Percentiles rank a stretch among this genome's conserved stretches.
phyloP scores from a whole-genome alignment of 352 stramenopile species.

The Phytophthora multivora region DNA sequence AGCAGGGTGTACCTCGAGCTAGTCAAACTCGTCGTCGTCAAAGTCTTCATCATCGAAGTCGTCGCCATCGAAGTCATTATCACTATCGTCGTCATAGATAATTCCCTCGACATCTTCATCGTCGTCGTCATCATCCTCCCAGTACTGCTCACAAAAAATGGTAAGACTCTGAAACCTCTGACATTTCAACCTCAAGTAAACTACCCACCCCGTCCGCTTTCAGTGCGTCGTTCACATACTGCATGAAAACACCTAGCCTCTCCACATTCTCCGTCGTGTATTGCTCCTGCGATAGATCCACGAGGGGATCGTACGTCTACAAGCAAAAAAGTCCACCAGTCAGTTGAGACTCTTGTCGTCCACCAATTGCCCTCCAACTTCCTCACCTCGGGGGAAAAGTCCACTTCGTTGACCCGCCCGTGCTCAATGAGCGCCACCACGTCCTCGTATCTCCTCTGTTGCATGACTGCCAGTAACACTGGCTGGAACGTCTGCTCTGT shows the following conservation, averaged over 20 bases:
- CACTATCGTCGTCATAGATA: conserved; percentile 25
- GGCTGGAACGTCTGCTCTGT: conserved; percentile 57
- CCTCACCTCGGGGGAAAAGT: conserved; percentile 59
- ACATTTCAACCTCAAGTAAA: not conserved
- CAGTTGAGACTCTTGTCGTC: not conserved
- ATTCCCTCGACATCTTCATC: conserved; percentile 30
- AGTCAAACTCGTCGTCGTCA: conserved; percentile 30
- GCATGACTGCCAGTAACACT: conserved; percentile 54
- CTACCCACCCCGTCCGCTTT: conserved; percentile 50
- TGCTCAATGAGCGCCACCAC: conserved; percentile 59
- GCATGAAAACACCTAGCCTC: conserved; percentile 57
- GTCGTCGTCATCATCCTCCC: conserved; percentile 43
- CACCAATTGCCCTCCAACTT: not conserved
- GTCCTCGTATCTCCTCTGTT: conserved; percentile 49
- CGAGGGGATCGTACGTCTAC: conserved; percentile 70
- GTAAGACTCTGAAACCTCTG: not conserved
- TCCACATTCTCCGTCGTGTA: conserved; percentile 43
- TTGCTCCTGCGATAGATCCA: conserved; percentile 57
- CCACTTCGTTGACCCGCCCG: conserved; percentile 48
- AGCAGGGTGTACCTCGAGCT: conserved; percentile 2
- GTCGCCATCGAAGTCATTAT: conserved; percentile 42
- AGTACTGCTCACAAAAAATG: conserved; percentile 23
- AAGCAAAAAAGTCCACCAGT: not conserved
- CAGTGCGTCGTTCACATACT: conserved; percentile 61
- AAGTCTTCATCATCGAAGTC: conserved; percentile 38